These are phyloP conservation scores for Phialophora chinensis DNA, from an alignment of 2,329 filamentous ascomycete species.

Conservation along the genomic window DNA sequence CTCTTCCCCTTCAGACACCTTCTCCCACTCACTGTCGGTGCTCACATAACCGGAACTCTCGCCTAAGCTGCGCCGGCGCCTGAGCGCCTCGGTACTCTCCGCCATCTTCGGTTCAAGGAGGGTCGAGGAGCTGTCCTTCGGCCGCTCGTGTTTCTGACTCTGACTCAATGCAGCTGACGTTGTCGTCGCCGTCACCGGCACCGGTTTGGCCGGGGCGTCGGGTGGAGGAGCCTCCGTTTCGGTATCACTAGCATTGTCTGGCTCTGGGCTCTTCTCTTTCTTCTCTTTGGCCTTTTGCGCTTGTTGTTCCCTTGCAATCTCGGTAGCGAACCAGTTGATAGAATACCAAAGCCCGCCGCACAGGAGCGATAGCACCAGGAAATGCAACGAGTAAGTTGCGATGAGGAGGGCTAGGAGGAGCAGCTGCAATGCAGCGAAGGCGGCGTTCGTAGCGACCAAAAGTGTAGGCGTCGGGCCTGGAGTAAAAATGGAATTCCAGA, in stretches of 20 bases:
- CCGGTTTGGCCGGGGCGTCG: background rate
- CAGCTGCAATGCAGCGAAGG: constrained; percentile 83
- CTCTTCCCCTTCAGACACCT: constrained; percentile 70
- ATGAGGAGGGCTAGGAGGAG: constrained; percentile 77
- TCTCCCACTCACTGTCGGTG: constrained; percentile 98
- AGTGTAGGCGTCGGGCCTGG: constrained; percentile 88
- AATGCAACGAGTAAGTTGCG: constrained; percentile 87
- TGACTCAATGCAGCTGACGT: constrained; percentile 23
- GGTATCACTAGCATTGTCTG: constrained; percentile 42
- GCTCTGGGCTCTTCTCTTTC: constrained; percentile 51
- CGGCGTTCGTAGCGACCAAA: constrained; percentile 84
- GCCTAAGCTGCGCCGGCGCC: constrained; percentile 55
- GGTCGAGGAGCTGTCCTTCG: constrained; percentile 25
- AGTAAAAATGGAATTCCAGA: constrained; percentile 93
- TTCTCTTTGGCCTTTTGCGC: constrained; percentile 51
- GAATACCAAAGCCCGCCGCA: constrained; percentile 86
- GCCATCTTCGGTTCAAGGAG: constrained; percentile 56
- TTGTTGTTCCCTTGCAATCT: constrained; percentile 60
- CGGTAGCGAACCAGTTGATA: constrained; percentile 95
- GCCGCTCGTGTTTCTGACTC: constrained; percentile 31
- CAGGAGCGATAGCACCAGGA: constrained; percentile 78
- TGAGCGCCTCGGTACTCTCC: constrained; percentile 48
- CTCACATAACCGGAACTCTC: constrained; percentile 66
- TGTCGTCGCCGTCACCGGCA: constrained; percentile 16
- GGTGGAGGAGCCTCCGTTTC: constrained; percentile 47